phyloP scores from a whole-genome alignment of 257 asterid genomes.

The Gardenia jasminoides region DNA sequence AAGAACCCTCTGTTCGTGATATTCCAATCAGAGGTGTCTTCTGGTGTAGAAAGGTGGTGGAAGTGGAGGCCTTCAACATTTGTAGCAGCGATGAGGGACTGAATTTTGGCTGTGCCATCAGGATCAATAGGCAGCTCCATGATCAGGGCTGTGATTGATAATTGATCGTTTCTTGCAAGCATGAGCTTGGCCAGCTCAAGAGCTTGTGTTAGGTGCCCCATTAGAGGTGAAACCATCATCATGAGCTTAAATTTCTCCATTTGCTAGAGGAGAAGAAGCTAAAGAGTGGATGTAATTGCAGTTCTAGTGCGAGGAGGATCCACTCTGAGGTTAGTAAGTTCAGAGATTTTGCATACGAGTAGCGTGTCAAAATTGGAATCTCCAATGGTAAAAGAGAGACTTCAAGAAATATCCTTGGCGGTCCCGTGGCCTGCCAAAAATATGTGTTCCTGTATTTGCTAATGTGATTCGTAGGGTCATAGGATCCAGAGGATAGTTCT shows the following conservation, averaged over 20 bases:
- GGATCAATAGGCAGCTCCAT: not conserved
- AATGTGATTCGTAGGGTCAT: too few species aligned
- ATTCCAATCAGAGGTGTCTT: conserved; percentile 5
- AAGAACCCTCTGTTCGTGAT: not conserved
- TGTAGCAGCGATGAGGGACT: conserved; percentile 2
- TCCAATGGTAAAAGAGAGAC: too few species aligned
- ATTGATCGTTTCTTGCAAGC: not conserved
- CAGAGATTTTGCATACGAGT: too few species aligned
- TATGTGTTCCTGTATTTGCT: too few species aligned
- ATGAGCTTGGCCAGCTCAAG: not conserved
- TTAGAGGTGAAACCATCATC: not conserved
- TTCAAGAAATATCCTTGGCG: too few species aligned
- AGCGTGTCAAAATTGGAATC: too few species aligned
- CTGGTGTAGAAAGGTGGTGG: conserved; percentile 9
- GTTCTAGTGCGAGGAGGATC: too few species aligned
- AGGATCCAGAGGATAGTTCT: too few species aligned
- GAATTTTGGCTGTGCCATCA: not conserved
- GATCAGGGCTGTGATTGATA: not conserved
- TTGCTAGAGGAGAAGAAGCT: not conserved
- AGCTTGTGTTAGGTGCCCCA: not conserved
- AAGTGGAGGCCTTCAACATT: conserved; percentile 1
- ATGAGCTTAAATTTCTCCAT: not conserved
- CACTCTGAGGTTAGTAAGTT: too few species aligned
- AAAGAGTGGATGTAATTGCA: too few species aligned
- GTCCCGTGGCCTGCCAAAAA: too few species aligned